Evolutionary conservation across 306 rosid genomes (phyloP), one percentile per base, ranked within the genome.

Genomic region (Abrus pulchellus): DNA sequence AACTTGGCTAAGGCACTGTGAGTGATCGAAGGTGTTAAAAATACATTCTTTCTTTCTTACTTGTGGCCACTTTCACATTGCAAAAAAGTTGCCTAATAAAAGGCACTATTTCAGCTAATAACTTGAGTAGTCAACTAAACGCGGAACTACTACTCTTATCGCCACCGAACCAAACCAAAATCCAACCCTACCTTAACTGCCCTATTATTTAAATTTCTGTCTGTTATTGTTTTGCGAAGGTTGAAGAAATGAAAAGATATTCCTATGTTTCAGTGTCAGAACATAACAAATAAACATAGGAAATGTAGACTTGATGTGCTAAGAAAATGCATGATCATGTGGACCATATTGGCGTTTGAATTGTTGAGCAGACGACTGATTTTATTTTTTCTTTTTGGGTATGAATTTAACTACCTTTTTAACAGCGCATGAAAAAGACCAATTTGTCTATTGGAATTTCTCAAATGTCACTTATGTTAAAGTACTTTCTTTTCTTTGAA

Each of bases 131-230:
- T 80, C 68, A 74, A 78, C 87, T 40, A 57, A 80, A 85, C 20
- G 27, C 55, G 77, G 56, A 77, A 34, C 72, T 9, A 38, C 52
- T 40, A 71, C 49, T 53, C 27, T 49, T 27, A 36, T 40, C 14
- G 20, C 53, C 38, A 87, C 90, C 91, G 48, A 85, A 84, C 86
- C 90, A 85, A 47, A 71, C 89, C 86, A 84, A 87, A 77, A 84
- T 71, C 78, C 84, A 86, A 79, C 78, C 85, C 54, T 28, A 68
- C 50, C 20, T 62, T 74, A 87, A 83, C 90, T 77, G 79, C 85
- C 49, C 84, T 56, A 44, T 63, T 60, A 52, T 63, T 61, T 74
- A 32, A 7, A 20, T 33, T 66, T 57, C 0, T 71, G 43, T 62
- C 28, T 55, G 14, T 65, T 64, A 45, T 85, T 27, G 41, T 38